Base-by-base conservation (phyloP, 2,329 filamentous ascomycete genomes). In the Sporothrix curviconia region DNA sequence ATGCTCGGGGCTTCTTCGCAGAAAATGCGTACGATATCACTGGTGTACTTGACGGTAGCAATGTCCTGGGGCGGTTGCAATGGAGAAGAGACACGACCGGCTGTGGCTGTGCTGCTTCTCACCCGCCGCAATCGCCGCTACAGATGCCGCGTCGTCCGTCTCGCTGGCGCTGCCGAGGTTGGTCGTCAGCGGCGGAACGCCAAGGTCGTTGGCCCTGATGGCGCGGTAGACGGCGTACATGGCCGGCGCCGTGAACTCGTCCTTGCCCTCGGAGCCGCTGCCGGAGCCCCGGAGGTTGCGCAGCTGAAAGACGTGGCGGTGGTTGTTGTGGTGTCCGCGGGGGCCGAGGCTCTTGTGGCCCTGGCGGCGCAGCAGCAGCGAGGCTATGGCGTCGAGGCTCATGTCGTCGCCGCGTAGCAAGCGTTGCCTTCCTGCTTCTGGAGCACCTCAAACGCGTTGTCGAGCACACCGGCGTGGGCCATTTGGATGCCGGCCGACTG, bases 221-320 rank as follows among this genome's bases (percentile, higher is more conserved):
- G 85, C 79, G 57, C 81, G 81, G 63, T 90, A 85, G 7, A 91
- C 82, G 4, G 89, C 87, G 64, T 90, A 88, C 5, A 90, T 70
- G 8, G 79, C 77, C 28, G 76, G 65, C 1, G 76, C 62, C 0
- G 77, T 71, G 55, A 78, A 78, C 9, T 69, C 70, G 1, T 68
- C 69, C 30, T 19, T 39, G 62, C 59, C 58, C 71, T 74, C 39
- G 71, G 64, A 9, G 68, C 64, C 8, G 65, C 59, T 2, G 72
- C 70, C 11, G 63, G 62, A 7, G 32, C 50, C 55, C 7, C 65
- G 58, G 15, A 65, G 47, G 46, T 58, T 54, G 5, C 59, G 60
- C 5, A 63, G 14, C 3, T 28, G 43, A 4, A 32, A 37, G 9
- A 25, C n/a, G 22, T 50, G 54, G 4, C 55, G 36, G 22, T 55